phyloP scores from a whole-genome alignment of 2,329 filamentous ascomycete genomes.

The Mycosphaerella arachidis region DNA sequence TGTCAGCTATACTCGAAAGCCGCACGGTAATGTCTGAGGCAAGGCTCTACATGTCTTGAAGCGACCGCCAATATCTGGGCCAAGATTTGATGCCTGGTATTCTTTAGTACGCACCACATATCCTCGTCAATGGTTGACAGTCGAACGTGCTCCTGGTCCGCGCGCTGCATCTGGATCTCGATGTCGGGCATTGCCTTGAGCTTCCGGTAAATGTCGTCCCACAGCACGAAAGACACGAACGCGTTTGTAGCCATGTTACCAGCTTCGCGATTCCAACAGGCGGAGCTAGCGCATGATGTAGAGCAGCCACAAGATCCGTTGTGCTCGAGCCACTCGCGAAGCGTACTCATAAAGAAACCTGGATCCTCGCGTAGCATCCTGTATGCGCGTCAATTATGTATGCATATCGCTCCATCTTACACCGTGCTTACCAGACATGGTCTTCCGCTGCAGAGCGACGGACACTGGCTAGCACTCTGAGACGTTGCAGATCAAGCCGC shows the following conservation, averaged over 20 bases:
- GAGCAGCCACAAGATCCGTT: conserved; percentile 24
- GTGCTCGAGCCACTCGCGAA: conserved; percentile 47
- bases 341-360: conserved; percentile 47
- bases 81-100: neutral
- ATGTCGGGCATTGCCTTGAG: conserved; percentile 18
- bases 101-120: neutral
- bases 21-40: too few relatives aligned
- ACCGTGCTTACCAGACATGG: conserved; percentile 44
- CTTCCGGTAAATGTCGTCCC: conserved; percentile 17
- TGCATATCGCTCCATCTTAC: neutral
- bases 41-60: too few relatives aligned
- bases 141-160: conserved; percentile 34
- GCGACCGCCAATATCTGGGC: neutral
- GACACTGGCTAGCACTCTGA: conserved; percentile 45
- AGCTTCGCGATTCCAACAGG: conserved; percentile 14
- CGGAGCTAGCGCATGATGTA: conserved; percentile 11
- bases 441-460: conserved; percentile 46
- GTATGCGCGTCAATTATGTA: neutral
- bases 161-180: conserved; percentile 38
- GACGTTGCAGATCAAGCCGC: conserved; percentile 42
- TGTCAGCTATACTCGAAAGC: neutral
- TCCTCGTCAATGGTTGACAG: conserved; percentile 37
- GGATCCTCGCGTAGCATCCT: conserved; percentile 54
- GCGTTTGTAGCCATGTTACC: conserved; percentile 19
- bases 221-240: conserved; percentile 17